Percentiles rank a stretch among this genome's conserved stretches.
phyloP scores from a whole-genome alignment of 2,329 filamentous ascomycete genomes.

The Talaromyces sp. region DNA sequence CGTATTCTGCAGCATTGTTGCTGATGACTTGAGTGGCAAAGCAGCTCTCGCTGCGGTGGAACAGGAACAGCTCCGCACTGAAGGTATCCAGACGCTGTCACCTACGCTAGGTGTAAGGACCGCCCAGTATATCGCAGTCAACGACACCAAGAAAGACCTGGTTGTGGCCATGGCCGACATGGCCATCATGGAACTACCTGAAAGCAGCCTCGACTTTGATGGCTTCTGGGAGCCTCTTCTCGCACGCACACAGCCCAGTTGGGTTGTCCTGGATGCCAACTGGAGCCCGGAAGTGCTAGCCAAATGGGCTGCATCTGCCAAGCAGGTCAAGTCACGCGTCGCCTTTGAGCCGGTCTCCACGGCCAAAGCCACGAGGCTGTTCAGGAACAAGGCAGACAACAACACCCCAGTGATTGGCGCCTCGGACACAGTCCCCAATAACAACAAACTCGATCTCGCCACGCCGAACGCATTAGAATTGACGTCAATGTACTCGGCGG shows the following conservation, averaged over 20 bases:
- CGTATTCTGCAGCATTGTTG: constrained; percentile 73
- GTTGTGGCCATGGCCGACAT: constrained; percentile 96
- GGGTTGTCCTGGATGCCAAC: constrained; percentile 83
- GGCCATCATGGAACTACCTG: constrained; percentile 63
- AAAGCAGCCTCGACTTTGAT: constrained; percentile 35
- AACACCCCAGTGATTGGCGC: constrained; percentile 25
- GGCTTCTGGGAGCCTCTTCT: constrained; percentile 60
- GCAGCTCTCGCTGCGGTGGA: constrained; percentile 64
- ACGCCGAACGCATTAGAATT: constrained; percentile 84
- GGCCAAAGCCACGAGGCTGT: constrained; percentile 69
- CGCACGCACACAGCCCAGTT: constrained; percentile 56
- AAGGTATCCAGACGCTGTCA: constrained; percentile 56
- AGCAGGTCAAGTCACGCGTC: constrained; percentile 52
- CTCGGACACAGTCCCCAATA: constrained; percentile 50
- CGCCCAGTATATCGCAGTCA: constrained; percentile 87
- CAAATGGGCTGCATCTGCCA: constrained; percentile 62
- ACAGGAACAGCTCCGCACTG: constrained; percentile 56
- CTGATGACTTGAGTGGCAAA: constrained; percentile 71
- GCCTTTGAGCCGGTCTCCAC: constrained; percentile 88
- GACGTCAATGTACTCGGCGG: constrained; percentile 68
- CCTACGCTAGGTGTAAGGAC: constrained; percentile 58
- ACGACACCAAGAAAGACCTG: constrained; percentile 75
- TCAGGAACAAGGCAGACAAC: constrained; percentile 34
- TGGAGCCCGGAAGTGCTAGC: constrained; percentile 65
- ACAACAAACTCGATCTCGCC: constrained; percentile 62